Conservation (phyloP, 1,139 yeast species). For the Magnusiomyces suaveolens region DNA sequence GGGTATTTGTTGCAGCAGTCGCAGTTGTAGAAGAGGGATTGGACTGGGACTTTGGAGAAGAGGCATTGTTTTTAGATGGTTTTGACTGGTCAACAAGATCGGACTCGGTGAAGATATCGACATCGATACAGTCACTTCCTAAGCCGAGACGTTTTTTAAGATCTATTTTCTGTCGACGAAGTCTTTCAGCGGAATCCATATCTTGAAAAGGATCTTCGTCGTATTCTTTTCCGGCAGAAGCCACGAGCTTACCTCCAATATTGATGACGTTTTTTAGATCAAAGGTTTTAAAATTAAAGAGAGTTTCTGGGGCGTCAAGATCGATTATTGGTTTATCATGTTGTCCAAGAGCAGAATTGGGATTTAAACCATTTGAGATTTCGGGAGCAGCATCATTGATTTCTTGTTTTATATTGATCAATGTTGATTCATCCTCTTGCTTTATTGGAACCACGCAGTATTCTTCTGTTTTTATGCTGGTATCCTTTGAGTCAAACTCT, state of each 20-base stretch:
- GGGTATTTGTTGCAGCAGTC: constrained; percentile 17
- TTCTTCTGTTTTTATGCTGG: constrained; percentile 11
- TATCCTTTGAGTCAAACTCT: constrained; percentile 6
- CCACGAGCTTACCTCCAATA: constrained; percentile 62
- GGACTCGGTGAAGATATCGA: constrained; percentile 28
- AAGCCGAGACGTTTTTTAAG: constrained; percentile 37
- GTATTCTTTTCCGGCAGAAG: constrained; percentile 50
- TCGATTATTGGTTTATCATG: constrained; percentile 33
- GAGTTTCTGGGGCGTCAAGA: constrained; percentile 27
- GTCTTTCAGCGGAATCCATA: constrained; percentile 34
- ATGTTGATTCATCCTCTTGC: constrained; percentile 2
- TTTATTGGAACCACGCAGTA: neutral
- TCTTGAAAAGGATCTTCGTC: constrained; percentile 31
- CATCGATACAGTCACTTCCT: constrained; percentile 37
- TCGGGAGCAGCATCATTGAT: neutral
- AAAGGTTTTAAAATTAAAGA: constrained; percentile 55
- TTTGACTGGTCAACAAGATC: constrained; percentile 24
- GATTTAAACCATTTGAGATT: constrained; percentile 6
- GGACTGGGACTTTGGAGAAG: constrained; percentile 10
- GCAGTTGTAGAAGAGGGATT: constrained; percentile 16
- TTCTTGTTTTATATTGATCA: constrained; percentile 15
- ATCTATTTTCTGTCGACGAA: constrained; percentile 34
- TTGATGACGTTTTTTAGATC: constrained; percentile 54
- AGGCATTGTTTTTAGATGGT: neutral
- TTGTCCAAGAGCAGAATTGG: constrained; percentile 4